A percentile compares a stretch with the other conserved stretches of the same genome.
Conservation (phyloP, 768 basidiomycete species). For the Naganishia kalamii region DNA sequence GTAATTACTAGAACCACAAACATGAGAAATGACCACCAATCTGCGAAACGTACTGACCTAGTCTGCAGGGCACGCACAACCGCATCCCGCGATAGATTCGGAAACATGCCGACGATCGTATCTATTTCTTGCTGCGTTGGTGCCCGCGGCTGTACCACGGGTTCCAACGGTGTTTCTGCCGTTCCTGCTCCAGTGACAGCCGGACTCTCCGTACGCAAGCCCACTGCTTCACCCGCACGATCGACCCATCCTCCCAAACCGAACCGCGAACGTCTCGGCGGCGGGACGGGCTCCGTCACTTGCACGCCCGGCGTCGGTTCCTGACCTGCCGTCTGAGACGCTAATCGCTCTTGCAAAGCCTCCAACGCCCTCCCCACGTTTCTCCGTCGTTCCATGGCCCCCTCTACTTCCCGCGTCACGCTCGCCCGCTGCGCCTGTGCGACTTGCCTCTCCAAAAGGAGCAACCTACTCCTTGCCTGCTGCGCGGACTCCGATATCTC, state of each 20-base stretch:
- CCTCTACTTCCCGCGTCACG: background rate
- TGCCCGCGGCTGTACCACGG: constrained; percentile 38
- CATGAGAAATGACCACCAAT: background rate
- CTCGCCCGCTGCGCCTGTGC: background rate
- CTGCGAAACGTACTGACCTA: constrained; percentile 55
- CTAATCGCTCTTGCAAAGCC: background rate
- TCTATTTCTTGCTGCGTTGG: constrained; percentile 56
- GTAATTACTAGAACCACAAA: constrained; percentile 50
- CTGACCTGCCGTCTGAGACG: no score
- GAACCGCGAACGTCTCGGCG: background rate
- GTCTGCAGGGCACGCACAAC: constrained; percentile 71
- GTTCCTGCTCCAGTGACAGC: background rate
- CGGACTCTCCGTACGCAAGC: constrained; percentile 12
- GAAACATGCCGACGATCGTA: constrained; percentile 72
- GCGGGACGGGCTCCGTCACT: background rate
- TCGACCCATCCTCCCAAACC: constrained; percentile 14
- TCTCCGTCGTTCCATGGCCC: background rate
- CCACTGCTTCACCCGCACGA: constrained; percentile 5
- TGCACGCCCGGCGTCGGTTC: background rate
- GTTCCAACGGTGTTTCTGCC: background rate
- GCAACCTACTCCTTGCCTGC: constrained; percentile 13
- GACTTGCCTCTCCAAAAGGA: constrained; percentile 30
- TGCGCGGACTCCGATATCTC: constrained; percentile 26
- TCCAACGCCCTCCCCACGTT: background rate
- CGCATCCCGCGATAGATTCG: constrained; percentile 64